phyloP scores from a whole-genome alignment of 345 rosid genomes.

The Abelmoschus esculentus region DNA sequence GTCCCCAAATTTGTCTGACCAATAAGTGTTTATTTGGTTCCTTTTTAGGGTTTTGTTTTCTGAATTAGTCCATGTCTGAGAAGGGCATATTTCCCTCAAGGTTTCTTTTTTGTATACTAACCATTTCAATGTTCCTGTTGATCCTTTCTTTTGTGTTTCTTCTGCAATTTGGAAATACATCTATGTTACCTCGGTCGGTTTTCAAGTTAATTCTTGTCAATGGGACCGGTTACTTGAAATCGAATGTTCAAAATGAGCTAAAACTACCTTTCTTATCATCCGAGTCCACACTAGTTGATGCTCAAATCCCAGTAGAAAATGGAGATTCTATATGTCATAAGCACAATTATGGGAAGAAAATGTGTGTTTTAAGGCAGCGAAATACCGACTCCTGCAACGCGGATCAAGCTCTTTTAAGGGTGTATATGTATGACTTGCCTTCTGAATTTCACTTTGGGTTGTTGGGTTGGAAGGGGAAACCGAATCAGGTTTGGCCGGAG shows the following conservation, averaged over 20 bases:
- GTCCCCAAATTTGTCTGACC: background rate
- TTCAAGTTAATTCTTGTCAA: conserved; percentile 56
- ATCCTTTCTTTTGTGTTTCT: conserved; percentile 50
- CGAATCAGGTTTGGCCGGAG: conserved; percentile 57
- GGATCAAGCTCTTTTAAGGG: conserved; percentile 36
- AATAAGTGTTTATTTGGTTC: background rate
- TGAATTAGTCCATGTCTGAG: conserved; percentile 35
- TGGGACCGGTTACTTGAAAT: conserved; percentile 31
- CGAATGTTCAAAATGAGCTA: conserved; percentile 26
- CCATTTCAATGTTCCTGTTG: conserved; percentile 44
- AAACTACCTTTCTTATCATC: conserved; percentile 29
- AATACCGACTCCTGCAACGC: conserved; percentile 20
- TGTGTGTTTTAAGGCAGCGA: conserved; percentile 7
- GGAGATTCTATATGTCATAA: background rate
- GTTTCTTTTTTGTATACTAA: conserved; percentile 48
- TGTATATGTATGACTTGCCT: conserved; percentile 80
- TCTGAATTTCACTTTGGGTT: conserved; percentile 81
- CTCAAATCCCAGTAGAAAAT: background rate
- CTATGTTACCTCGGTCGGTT: conserved; percentile 46
- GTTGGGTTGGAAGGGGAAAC: conserved; percentile 62
- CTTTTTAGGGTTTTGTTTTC: background rate
- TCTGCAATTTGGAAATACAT: conserved; percentile 46
- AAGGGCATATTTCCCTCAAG: conserved; percentile 46
- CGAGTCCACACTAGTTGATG: background rate
- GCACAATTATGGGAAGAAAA: conserved; percentile 1